Conservation (phyloP, 176 grass and related monocot species). For the Tillandsia leiboldiana region DNA sequence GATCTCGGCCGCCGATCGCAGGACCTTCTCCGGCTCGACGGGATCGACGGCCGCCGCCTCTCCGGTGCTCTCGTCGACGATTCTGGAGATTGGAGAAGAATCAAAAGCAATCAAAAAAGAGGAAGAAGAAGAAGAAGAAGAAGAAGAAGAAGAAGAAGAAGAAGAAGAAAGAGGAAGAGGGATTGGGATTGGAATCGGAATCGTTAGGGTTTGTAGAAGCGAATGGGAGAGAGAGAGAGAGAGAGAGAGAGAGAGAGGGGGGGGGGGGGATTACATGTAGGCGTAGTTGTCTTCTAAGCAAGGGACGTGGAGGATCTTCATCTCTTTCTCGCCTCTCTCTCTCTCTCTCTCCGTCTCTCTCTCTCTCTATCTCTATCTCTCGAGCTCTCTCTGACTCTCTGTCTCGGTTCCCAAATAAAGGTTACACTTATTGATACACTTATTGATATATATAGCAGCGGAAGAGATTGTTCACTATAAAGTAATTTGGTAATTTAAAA, state of each 20-base stretch:
- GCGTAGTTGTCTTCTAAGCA: constrained; percentile 93
- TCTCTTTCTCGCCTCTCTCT: constrained; percentile 16
- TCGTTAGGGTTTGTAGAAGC: not conserved
- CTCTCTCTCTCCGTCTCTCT: constrained; percentile 8
- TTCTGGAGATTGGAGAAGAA: constrained; percentile 25
- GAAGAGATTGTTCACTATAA: too few relatives aligned
- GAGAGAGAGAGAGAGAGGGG: not conserved
- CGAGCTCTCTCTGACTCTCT: too few relatives aligned
- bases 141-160: not conserved
- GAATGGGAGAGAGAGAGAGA: not conserved
- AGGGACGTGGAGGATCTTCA: constrained; percentile 69
- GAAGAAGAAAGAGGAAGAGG: not conserved
- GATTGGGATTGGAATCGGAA: not conserved
- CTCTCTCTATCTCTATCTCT: too few relatives aligned
- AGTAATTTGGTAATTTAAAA: too few relatives aligned
- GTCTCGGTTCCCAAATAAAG: too few relatives aligned
- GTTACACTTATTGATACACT: too few relatives aligned
- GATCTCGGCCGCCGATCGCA: constrained; percentile 40
- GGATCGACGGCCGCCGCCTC: constrained; percentile 73
- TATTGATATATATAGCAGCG: too few relatives aligned
- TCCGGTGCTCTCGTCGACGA: constrained; percentile 72
- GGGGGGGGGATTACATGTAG: constrained; percentile 47
- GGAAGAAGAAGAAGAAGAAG: too few relatives aligned
- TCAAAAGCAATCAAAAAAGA: not conserved
- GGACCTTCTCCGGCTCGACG: constrained; percentile 79